phyloP scores from a whole-genome alignment of 768 basidiomycete genomes.

The Termitomyces sp. region DNA sequence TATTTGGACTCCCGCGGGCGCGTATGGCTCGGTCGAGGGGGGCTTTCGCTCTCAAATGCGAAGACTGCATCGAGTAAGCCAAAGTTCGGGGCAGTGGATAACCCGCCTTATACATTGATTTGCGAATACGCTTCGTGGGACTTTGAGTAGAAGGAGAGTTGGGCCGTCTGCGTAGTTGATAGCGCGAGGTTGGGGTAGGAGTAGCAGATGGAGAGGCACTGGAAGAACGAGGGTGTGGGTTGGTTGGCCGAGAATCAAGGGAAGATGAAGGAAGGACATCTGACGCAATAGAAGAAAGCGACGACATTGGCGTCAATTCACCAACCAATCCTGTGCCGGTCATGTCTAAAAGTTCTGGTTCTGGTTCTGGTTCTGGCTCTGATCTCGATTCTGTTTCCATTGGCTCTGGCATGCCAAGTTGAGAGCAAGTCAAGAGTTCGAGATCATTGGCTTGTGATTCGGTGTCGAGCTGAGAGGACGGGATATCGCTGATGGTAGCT shows the following conservation, averaged over 20 bases:
- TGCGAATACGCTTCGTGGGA: slow-evolving; percentile 13
- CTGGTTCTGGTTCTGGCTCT: not conserved
- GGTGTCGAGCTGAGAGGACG: slow-evolving; percentile 32
- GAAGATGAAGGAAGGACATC: slow-evolving; percentile 5
- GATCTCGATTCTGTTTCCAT: not conserved
- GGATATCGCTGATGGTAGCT: slow-evolving; percentile 23
- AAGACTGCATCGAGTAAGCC: slow-evolving; percentile 14
- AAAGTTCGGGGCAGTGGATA: slow-evolving; percentile 6
- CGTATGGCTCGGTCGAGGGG: slow-evolving; percentile 15
- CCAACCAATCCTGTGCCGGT: slow-evolving; percentile 11
- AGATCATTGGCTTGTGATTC: slow-evolving; percentile 20
- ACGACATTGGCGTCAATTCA: slow-evolving; percentile 12
- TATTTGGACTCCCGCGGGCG: slow-evolving; percentile 6
- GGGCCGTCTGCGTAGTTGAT: slow-evolving; percentile 28
- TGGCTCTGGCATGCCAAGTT: slow-evolving; percentile 24
- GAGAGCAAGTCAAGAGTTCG: slow-evolving; percentile 30
- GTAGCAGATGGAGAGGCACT: slow-evolving; percentile 11
- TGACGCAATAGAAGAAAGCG: slow-evolving; percentile 15
- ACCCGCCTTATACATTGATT: slow-evolving; percentile 6
- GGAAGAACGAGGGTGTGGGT: slow-evolving; percentile 5
- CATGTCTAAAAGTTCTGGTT: not conserved
- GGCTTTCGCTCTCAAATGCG: slow-evolving; percentile 12
- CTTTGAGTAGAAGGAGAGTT: slow-evolving; percentile 14
- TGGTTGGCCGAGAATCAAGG: not conserved
- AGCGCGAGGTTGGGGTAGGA: slow-evolving; percentile 19